A percentile compares a stretch with the other conserved stretches of the same genome.
These are phyloP conservation scores for Candida nitratophila DNA, from an alignment of 805 yeast genomes.

Conservation along the genomic window DNA sequence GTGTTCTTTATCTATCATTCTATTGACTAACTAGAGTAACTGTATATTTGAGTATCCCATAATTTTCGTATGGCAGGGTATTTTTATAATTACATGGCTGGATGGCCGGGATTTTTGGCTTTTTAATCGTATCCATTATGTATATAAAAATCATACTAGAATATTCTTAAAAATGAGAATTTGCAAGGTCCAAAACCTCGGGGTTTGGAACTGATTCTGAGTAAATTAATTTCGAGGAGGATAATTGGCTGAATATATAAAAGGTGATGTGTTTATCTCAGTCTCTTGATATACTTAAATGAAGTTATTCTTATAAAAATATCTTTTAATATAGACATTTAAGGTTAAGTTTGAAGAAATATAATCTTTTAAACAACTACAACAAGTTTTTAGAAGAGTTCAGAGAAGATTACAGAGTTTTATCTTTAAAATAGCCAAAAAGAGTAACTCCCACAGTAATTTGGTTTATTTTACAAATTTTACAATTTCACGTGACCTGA, in stretches of 20 bases:
- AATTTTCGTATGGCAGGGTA: too few species aligned
- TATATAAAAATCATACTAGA: background rate
- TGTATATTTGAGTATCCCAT: too few species aligned
- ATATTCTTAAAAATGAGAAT: background rate
- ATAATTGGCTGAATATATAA: background rate
- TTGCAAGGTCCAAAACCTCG: background rate
- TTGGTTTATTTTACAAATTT: background rate
- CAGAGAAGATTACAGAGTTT: background rate
- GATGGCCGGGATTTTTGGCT: background rate
- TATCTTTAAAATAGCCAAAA: background rate
- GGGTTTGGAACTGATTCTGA: background rate
- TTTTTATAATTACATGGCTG: too few species aligned
- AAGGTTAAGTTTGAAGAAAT: background rate
- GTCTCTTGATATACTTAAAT: background rate
- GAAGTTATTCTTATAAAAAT: background rate
- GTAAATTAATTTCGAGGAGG: background rate
- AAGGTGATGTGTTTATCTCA: too few species aligned
- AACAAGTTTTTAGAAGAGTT: background rate
- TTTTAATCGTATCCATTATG: background rate
- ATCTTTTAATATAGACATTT: background rate
- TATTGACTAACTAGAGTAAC: too few species aligned
- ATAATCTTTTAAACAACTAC: background rate
- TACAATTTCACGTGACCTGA: constrained; percentile 1
- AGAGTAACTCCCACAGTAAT: background rate
- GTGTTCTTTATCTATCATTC: too few species aligned